These are phyloP conservation scores for Corylus avellana DNA, from an alignment of 306 rosid genomes.

Conservation along the genomic window DNA sequence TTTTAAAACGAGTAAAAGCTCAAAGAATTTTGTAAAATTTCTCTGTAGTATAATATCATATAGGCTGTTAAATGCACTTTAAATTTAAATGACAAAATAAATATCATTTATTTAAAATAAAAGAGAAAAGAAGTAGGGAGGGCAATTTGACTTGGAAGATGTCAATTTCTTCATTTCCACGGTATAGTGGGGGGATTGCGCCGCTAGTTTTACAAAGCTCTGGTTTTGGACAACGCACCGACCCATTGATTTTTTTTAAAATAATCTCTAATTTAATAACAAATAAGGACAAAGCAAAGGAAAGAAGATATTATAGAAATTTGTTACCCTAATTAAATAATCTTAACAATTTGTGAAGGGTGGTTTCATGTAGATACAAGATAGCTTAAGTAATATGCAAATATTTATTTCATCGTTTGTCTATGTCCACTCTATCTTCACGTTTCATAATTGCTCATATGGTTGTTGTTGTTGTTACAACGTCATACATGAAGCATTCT, in stretches of 20 bases:
- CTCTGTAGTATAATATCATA: too few relatives aligned
- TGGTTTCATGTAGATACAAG: constrained; percentile 10
- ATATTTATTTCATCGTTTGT: too few relatives aligned
- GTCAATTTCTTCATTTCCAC: constrained; percentile 8
- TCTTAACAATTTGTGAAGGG: constrained; percentile 6
- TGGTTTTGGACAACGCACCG: constrained; percentile 29
- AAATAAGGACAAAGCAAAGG: constrained; percentile 9
- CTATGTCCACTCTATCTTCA: too few relatives aligned
- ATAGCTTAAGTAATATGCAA: background rate
- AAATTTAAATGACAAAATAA: too few relatives aligned
- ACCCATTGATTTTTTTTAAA: background rate
- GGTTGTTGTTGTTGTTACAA: too few relatives aligned
- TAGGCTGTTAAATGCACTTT: too few relatives aligned
- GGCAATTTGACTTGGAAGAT: too few relatives aligned
- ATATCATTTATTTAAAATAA: too few relatives aligned
- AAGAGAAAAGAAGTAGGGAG: background rate
- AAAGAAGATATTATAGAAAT: constrained; percentile 16
- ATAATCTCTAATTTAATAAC: background rate
- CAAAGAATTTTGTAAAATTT: too few relatives aligned
- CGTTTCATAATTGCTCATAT: too few relatives aligned
- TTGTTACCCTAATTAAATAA: background rate
- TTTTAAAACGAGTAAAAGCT: too few relatives aligned
- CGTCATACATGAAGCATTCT: too few relatives aligned
- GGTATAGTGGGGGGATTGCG: background rate
- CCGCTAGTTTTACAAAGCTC: constrained; percentile 30